A percentile compares a stretch with the other conserved stretches of the same genome.
phyloP scores from a whole-genome alignment of 164 flowering plant species.

The Echeveria elegans region DNA sequence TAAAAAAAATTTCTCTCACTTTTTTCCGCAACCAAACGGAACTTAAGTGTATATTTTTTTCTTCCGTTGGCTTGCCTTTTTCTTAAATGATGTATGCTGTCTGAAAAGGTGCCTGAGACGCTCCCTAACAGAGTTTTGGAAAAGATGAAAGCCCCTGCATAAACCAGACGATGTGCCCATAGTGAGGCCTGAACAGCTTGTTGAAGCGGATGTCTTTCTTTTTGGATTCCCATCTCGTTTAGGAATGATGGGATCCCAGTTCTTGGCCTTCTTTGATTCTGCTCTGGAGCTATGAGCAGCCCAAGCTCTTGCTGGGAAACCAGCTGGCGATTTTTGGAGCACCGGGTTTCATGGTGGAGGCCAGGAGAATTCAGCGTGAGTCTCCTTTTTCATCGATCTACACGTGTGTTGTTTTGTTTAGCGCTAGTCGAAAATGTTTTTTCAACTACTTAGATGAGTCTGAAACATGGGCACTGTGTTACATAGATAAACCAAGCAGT shows the following conservation, averaged over 20 bases:
- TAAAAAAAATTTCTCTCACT: too few relatives aligned
- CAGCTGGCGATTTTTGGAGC: conserved; percentile 92
- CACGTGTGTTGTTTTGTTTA: background rate
- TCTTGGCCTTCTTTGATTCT: conserved; percentile 68
- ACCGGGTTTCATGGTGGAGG: conserved; percentile 96
- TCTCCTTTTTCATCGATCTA: conserved; percentile 4
- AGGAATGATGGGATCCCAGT: conserved; percentile 82
- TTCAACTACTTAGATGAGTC: background rate
- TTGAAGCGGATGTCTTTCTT: conserved; percentile 76
- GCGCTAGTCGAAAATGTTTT: background rate
- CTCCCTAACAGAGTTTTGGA: conserved; percentile 42
- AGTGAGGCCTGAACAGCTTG: conserved; percentile 62
- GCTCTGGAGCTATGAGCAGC: conserved; percentile 46
- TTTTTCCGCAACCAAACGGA: too few relatives aligned
- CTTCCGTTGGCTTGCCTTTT: too few relatives aligned
- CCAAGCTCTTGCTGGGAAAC: conserved; percentile 86
- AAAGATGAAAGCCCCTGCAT: conserved; percentile 73
- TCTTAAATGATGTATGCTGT: too few relatives aligned
- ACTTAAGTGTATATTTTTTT: too few relatives aligned
- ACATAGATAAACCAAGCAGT: too few relatives aligned
- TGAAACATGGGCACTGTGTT: too few relatives aligned
- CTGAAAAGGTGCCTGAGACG: conserved; percentile 75
- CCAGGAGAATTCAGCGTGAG: conserved; percentile 81
- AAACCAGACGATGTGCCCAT: conserved; percentile 48
- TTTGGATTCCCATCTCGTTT: conserved; percentile 90